phyloP scores from a whole-genome alignment of 2,329 filamentous ascomycete species.

The Trichoderma citrinoviride region DNA sequence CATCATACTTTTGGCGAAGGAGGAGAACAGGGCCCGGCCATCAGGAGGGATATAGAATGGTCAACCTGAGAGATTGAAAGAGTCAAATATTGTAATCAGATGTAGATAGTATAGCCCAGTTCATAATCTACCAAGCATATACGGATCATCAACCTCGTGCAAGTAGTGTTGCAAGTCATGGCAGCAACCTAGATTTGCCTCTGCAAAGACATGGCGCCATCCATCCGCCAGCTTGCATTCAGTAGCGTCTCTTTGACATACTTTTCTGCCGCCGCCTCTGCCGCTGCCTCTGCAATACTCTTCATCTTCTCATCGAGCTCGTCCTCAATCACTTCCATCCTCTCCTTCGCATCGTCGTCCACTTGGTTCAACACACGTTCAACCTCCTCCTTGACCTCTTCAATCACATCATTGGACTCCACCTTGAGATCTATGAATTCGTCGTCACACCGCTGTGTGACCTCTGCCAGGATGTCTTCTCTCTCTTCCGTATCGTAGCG shows the following conservation, averaged over 20 bases:
- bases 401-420: neutral
- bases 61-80: neutral
- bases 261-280: neutral
- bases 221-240: neutral
- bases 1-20: neutral
- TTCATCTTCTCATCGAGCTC: neutral
- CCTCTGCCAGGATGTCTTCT: neutral
- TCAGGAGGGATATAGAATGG: conserved; percentile 7
- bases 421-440: neutral
- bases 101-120: neutral
- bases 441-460: neutral
- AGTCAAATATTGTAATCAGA: neutral
- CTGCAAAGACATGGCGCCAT: neutral
- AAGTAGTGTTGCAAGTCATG: neutral
- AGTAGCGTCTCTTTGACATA: neutral
- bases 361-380: neutral
- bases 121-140: too few species aligned
- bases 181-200: neutral
- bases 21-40: neutral
- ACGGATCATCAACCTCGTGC: neutral
- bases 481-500: neutral
- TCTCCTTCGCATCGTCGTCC: neutral
- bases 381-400: neutral
- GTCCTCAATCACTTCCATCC: neutral
- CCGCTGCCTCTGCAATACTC: neutral